phyloP scores from a whole-genome alignment of 176 grass and related monocot species.

The Hyparrhenia diplandra region DNA sequence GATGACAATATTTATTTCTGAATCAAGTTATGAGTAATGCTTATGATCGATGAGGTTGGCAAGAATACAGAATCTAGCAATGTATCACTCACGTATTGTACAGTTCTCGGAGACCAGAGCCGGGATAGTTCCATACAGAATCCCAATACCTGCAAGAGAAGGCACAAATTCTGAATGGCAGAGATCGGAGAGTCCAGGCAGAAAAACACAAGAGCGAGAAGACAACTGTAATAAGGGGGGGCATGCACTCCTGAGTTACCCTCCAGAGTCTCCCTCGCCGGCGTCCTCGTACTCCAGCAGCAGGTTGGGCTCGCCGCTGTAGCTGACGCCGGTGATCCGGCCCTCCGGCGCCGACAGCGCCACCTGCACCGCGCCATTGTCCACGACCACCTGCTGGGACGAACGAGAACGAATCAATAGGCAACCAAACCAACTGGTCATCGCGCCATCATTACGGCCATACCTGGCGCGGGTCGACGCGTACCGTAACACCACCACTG shows the following conservation, averaged over 20 bases:
- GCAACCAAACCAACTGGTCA: neutral
- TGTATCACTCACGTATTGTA: conserved; percentile 42
- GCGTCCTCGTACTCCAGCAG: conserved; percentile 24
- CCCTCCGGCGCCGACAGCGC: conserved; percentile 48
- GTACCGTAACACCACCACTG: neutral
- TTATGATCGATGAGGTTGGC: neutral
- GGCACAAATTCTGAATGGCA: neutral
- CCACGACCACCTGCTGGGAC: conserved; percentile 55
- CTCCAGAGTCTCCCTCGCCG: conserved; percentile 17
- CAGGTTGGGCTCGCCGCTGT: conserved; percentile 44
- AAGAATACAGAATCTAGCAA: neutral
- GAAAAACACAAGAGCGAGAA: too few relatives aligned
- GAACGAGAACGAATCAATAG: neutral
- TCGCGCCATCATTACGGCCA: neutral
- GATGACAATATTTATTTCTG: neutral
- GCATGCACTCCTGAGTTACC: conserved; percentile 6
- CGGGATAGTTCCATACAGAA: conserved; percentile 40
- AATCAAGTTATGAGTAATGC: neutral
- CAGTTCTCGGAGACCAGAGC: neutral
- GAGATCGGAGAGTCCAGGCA: neutral
- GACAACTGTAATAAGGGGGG: too few relatives aligned
- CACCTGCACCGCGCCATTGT: conserved; percentile 67
- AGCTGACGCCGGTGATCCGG: conserved; percentile 45
- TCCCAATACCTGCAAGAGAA: conserved; percentile 54
- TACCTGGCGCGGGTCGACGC: neutral